phyloP scores from a whole-genome alignment of 2,329 filamentous ascomycete species.

The Sarocladiaceae sp. region DNA sequence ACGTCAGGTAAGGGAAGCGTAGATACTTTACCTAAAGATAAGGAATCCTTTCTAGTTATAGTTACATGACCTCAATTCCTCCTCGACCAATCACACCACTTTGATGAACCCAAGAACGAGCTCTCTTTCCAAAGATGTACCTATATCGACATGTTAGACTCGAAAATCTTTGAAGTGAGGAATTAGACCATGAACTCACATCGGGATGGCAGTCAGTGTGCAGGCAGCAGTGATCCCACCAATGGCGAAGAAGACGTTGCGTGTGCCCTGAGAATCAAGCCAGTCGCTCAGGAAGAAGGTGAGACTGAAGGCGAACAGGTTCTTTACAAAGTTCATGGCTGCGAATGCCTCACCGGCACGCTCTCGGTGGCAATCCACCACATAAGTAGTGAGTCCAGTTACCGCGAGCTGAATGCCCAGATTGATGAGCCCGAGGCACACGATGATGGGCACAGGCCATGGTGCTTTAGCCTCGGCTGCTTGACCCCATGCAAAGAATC shows the following conservation, averaged over 20 bases:
- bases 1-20: too few relatives aligned
- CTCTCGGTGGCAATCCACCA: slow-evolving; percentile 31
- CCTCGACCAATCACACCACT: slow-evolving; percentile 3
- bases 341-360: slow-evolving; percentile 31
- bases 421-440: slow-evolving; percentile 26
- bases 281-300: slow-evolving; percentile 33
- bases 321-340: slow-evolving; percentile 32
- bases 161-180: not conserved
- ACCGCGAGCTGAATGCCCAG: slow-evolving; percentile 30
- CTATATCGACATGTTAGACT: not conserved
- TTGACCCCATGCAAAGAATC: slow-evolving; percentile 5
- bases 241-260: slow-evolving; percentile 1
- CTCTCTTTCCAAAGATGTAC: slow-evolving; percentile 7
- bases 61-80: slow-evolving; percentile 5
- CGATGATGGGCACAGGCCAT: slow-evolving; percentile 24
- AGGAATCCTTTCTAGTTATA: too few relatives aligned
- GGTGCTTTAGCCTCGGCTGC: slow-evolving; percentile 7
- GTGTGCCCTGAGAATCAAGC: slow-evolving; percentile 26
- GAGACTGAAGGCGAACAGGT: slow-evolving; percentile 30
- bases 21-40: too few relatives aligned
- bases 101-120: slow-evolving; percentile 1
- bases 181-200: not conserved
- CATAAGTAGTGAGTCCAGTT: slow-evolving; percentile 29
- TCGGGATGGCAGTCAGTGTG: not conserved
- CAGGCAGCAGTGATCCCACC: slow-evolving; percentile 2